These are phyloP conservation scores for Coemansia sp. DNA, from an alignment of 192 early-diverging fungal species.

Conservation along the genomic window DNA sequence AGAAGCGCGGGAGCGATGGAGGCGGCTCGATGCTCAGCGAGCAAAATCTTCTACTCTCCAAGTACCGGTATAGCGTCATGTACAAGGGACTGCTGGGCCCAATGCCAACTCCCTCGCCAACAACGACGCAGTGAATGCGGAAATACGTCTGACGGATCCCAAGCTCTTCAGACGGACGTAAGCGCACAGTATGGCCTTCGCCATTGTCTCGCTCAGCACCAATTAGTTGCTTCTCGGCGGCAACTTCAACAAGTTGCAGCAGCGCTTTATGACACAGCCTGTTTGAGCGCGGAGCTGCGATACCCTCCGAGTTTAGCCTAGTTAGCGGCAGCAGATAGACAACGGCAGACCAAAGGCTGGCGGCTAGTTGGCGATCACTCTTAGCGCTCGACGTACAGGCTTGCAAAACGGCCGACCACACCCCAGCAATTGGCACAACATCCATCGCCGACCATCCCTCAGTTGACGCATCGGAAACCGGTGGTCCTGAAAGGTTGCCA, in stretches of 20 bases:
- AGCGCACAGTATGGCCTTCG: neutral
- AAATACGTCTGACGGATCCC: constrained; percentile 37
- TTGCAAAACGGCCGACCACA: constrained; percentile 24
- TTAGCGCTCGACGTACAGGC: neutral
- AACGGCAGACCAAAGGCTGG: constrained; percentile 33
- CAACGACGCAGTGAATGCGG: constrained; percentile 29
- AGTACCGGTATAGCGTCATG: constrained; percentile 36
- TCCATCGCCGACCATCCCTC: constrained; percentile 1
- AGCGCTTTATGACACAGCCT: constrained; percentile 17
- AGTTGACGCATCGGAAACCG: neutral
- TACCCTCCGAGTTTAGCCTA: constrained; percentile 44
- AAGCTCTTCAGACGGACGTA: constrained; percentile 26
- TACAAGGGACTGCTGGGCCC: constrained; percentile 25
- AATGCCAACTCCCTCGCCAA: constrained; percentile 15
- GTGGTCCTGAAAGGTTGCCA: neutral
- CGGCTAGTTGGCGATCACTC: neutral
- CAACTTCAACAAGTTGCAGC: constrained; percentile 22
- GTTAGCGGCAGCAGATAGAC: constrained; percentile 25
- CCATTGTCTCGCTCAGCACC: neutral
- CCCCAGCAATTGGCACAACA: constrained; percentile 13
- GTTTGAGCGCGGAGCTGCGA: constrained; percentile 35
- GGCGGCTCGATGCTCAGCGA: constrained; percentile 52
- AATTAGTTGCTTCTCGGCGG: constrained; percentile 22
- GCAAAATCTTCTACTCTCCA: constrained; percentile 35
- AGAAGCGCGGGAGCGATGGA: constrained; percentile 51